phyloP scores from a whole-genome alignment of 441 rosid genomes.

The Syzygium syzygioides region DNA sequence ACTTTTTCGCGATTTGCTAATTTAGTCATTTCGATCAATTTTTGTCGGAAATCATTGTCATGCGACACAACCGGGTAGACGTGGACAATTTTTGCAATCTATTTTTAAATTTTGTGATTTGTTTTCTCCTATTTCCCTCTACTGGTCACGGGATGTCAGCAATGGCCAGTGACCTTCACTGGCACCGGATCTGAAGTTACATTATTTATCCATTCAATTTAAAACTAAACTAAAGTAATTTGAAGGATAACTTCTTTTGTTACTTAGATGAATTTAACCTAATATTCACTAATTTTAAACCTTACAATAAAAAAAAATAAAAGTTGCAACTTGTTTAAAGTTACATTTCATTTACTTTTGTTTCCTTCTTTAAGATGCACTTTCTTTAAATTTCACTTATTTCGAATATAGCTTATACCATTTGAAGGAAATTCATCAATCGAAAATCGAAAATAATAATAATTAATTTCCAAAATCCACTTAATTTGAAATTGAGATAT shows the following conservation, averaged over 20 bases:
- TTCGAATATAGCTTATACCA: not conserved
- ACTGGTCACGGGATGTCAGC: accelerated
- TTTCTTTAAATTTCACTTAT: not conserved
- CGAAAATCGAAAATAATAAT: not conserved
- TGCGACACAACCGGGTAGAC: too few species aligned
- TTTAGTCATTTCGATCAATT: not conserved
- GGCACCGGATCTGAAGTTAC: not conserved
- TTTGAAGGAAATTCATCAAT: not conserved
- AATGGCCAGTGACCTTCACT: too few species aligned
- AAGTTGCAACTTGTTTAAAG: not conserved
- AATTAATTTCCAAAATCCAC: not conserved
- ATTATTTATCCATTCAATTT: not conserved
- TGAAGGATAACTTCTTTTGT: not conserved
- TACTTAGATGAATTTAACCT: not conserved
- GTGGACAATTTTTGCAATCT: too few species aligned
- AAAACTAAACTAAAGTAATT: not conserved
- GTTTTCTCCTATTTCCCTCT: too few species aligned
- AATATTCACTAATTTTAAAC: not conserved
- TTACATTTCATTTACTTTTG: not conserved
- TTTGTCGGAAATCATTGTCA: too few species aligned
- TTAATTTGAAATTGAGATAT: not conserved
- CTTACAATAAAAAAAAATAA: not conserved
- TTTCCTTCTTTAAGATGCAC: not conserved
- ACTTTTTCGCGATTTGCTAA: too few species aligned
- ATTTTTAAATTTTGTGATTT: too few species aligned